Evolutionary conservation across 2,329 filamentous ascomycete species (phyloP).

Genomic region (Ascochyta viciae-villosae): DNA sequence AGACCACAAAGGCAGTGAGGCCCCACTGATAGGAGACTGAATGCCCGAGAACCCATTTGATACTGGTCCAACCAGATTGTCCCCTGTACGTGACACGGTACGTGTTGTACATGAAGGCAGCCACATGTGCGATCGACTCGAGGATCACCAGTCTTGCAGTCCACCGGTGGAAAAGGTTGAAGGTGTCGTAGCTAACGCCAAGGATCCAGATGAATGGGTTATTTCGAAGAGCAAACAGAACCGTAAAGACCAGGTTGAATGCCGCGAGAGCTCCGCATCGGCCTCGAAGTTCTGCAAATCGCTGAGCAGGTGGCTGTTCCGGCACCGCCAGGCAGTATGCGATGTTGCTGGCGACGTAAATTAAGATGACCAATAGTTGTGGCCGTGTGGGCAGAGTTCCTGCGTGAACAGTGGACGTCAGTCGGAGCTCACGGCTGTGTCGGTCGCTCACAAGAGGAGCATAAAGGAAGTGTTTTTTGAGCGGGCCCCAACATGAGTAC

Average conservation of each 20-base stretch:
- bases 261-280: conserved; percentile 72
- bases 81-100: conserved; percentile 55
- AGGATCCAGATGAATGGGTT: conserved; percentile 74
- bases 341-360: conserved; percentile 51
- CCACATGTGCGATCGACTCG: conserved; percentile 69
- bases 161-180: conserved; percentile 80
- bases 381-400: conserved; percentile 51
- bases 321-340: conserved; percentile 56
- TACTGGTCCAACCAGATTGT: conserved; percentile 40
- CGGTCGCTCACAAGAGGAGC: conserved; percentile 50
- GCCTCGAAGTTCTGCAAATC: conserved; percentile 63
- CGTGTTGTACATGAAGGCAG: conserved; percentile 61
- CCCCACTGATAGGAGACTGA: conserved; percentile 62
- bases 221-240: conserved; percentile 74
- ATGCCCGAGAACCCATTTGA: conserved; percentile 39
- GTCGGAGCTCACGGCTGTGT: conserved; percentile 48
- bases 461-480: conserved; percentile 51
- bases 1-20: conserved; percentile 65
- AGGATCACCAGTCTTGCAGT: conserved; percentile 74
- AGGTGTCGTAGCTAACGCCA: conserved; percentile 77
- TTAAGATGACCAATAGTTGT: conserved; percentile 50
- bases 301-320: conserved; percentile 74
- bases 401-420: conserved; percentile 50
- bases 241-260: conserved; percentile 77
- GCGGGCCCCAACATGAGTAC: conserved; percentile 22